Base-by-base conservation (phyloP, 306 rosid genomes). In the Vigna unguiculata region DNA sequence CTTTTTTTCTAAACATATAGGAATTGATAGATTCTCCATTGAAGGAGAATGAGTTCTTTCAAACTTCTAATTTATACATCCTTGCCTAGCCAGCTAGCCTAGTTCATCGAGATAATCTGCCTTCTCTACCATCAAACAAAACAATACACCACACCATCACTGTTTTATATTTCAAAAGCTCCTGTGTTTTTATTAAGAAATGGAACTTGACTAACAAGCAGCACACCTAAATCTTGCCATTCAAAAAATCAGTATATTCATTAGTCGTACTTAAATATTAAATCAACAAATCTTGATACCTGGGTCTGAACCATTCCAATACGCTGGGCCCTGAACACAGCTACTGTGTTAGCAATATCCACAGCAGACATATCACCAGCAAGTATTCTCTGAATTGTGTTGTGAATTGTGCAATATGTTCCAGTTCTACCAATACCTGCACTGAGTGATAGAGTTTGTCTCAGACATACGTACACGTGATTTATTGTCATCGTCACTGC, bases 391-490 rank as follows among this genome's bases (percentile, higher is more conserved):
- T 92, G 97, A 84, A 95, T 71, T 58, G 99, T 91, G 83, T 88
- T 91, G 80, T 95, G 98, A 80, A 95, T 86, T 66, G 96, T 58
- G 76, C 99, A 95, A 87, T 91, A 95, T 71, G 97, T 85, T 83
- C 99, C 97, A 6, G 96, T 95, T 81, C 99, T 92, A 78, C 98
- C 99, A 80, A 92, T 92, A 73, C 98, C 97, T 95, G 99, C 99
- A 89, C 99, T 93, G 98, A 84, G 79, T 8, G 76, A 78, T 73
- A 83, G 59, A 74, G 36, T 22, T 68, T 70, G 69, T 85, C 88
- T 90, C 92, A 87, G 88, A 71, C 65, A 78, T 74, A 74, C 34
- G 77, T 70, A 54, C 43, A 22, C 19, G 34, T 76, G 72, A 76
- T 16, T 30, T 52, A 54, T 34, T 25, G 36, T 55, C 58, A 24